phyloP scores from a whole-genome alignment of 345 rosid genomes.

The Arabis alpina region DNA sequence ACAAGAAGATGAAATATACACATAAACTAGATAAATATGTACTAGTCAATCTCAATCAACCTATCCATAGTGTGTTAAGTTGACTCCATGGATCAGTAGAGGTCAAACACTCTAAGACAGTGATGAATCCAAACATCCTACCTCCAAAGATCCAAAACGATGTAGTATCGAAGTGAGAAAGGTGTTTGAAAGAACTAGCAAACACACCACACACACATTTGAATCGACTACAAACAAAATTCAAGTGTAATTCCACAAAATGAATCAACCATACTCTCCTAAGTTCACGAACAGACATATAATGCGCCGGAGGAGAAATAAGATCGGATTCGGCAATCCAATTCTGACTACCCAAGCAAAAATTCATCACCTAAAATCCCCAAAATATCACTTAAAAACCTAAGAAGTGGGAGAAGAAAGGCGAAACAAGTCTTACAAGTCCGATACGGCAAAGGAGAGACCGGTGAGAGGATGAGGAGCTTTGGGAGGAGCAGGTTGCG shows the following conservation, averaged over 20 bases:
- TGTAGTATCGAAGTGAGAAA: background rate
- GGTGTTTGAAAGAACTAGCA: background rate
- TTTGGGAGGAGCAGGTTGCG: constrained; percentile 96
- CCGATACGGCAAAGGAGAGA: constrained; percentile 85
- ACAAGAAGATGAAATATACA: constrained; percentile 5
- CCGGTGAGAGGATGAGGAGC: constrained; percentile 95
- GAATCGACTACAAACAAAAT: background rate
- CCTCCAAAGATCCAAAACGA: background rate
- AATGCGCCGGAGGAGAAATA: constrained; percentile 8
- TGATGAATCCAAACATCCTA: background rate
- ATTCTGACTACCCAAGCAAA: constrained; percentile 9
- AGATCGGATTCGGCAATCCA: constrained; percentile 1
- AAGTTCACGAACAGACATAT: background rate
- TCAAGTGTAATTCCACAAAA: constrained; percentile 7
- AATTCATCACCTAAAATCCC: constrained; percentile 10
- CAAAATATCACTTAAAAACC: background rate
- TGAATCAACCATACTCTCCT: background rate
- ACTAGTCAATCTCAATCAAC: background rate
- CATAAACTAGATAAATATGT: background rate
- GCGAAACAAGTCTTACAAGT: constrained; percentile 50
- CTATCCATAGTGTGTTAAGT: background rate
- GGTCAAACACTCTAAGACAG: constrained; percentile 5
- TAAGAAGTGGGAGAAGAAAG: constrained; percentile 10
- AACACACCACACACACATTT: background rate
- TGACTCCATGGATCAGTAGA: constrained; percentile 5